These are phyloP conservation scores for Saturnispora besseyi DNA, from an alignment of 805 yeast species.

Conservation along the genomic window DNA sequence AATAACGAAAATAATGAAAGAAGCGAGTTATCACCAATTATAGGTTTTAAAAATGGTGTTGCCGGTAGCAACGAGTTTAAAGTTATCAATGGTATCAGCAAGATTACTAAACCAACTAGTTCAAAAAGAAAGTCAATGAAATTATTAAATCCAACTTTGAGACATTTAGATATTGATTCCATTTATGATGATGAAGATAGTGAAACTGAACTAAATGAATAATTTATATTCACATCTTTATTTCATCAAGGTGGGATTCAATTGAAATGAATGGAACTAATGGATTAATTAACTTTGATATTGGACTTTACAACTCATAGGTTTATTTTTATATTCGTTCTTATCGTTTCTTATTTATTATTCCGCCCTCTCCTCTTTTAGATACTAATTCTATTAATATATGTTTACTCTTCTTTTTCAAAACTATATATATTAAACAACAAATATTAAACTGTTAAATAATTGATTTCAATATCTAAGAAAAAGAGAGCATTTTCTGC, in stretches of 20 bases:
- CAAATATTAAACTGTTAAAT: no score
- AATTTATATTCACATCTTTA: neutral
- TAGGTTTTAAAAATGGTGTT: constrained; percentile 14
- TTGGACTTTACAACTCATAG: no score
- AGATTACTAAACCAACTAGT: constrained; percentile 5
- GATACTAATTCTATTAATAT: no score
- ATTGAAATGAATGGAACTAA: neutral
- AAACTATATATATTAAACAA: no score
- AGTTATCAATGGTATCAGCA: neutral
- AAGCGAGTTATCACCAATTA: constrained; percentile 11
- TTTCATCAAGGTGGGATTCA: neutral
- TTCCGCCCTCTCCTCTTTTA: no score
- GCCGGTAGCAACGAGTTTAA: neutral
- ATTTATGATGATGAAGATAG: constrained; percentile 5
- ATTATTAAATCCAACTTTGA: constrained; percentile 16
- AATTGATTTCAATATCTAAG: no score
- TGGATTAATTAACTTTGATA: neutral
- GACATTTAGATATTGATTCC: constrained; percentile 12
- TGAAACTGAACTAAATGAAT: neutral
- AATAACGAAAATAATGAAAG: constrained; percentile 1
- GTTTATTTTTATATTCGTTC: no score
- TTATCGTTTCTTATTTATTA: no score
- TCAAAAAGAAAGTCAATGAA: neutral
- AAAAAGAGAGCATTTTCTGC: no score
- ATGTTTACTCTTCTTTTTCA: no score